Evolutionary conservation across 2,329 filamentous ascomycete genomes (phyloP), one percentile per base, ranked within the genome.

Genomic region (Fusarium luffae): DNA sequence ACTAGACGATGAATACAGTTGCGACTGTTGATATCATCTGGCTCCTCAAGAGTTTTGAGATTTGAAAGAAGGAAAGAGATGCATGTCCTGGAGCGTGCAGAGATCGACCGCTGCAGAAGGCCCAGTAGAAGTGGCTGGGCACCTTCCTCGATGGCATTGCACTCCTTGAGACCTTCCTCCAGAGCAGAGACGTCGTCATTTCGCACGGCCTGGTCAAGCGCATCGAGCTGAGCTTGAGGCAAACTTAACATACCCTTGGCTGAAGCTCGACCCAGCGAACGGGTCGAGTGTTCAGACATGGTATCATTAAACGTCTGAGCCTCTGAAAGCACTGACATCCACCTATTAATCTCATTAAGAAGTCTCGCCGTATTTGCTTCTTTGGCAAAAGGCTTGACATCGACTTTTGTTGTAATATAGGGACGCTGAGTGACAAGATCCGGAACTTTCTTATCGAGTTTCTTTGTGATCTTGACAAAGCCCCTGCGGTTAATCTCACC

Each of bases 381-480:
- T 67, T 93, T 94, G 19, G 95, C 93, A 80, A 99, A 99, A 1
- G 93, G 89, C 70, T 90, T 91, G 3, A 93, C 90, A 72, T 97
- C 93, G 60, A 99, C 95, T 82, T 97, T 97, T 48, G 93, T 93
- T 42, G 92, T 89, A 63, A 99, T 86, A 77, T 98, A 99, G 61
- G 90, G 89, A 77, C 93, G 90, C 82, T 98, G 94, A 0, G 93
- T 91, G 52, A 90, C 87, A 5, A 90, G 88, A 47, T 88, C 86
- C 2, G 91, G 86, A 4, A 98, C 88, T 82, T 97, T 98, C 83
- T 99, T 99, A 82, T 99, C 96, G 47, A 98, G 84, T 82, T 99
- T 99, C 84, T 99, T 99, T 54, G 96, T 97, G 79, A 99, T 99
- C 83, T 99, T 99, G 79, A 97, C 89, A 76, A 99, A 99, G 3